Base-by-base conservation (phyloP, 2,329 filamentous ascomycete genomes). In the Conoideocrella luteorostrata region DNA sequence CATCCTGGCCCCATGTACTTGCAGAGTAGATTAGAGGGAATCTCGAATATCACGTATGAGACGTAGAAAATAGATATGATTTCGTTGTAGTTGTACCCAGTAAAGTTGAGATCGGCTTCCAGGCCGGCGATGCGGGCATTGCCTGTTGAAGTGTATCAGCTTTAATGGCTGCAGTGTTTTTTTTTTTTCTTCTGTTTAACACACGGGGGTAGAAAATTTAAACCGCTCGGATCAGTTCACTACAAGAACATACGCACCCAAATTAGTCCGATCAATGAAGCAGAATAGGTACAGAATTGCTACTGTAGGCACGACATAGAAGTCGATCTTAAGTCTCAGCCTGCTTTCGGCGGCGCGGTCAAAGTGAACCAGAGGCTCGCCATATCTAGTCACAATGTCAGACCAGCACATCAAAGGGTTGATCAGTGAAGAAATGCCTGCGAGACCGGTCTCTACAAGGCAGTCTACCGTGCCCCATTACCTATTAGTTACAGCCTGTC, bases 201-300 rank as follows among this genome's bases (percentile, higher is more conserved):
- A n/a, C n/a, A n/a, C n/a, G n/a, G n/a, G n/a, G n/a, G n/a, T n/a
- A n/a, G n/a, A n/a, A n/a, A n/a, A n/a, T n/a, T n/a, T n/a, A n/a
- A n/a, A n/a, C n/a, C n/a, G n/a, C n/a, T n/a, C n/a, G n/a, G n/a
- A n/a, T n/a, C n/a, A n/a, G n/a, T n/a, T n/a, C n/a, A n/a, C 28
- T 39, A 5, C 20, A 3, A 35, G 21, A 23, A 4, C 13, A 18
- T 15, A 35, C 66, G 55, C 56, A 81, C 82, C 83, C 29, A 88
- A 82, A 48, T 86, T 87, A 20, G 82, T 80, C n/a, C 83, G 72
- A 53, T 86, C 83, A 50, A 86, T 85, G 61, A 86, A 86, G 63
- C 82, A 86, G 54, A 86, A 86, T 0, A 86, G 70, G 53, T 86
- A 87, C 4, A 87, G 64, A 0, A 86, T 45, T 0, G 81, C 65